Percentiles rank a stretch among this genome's conserved stretches.
Evolutionary conservation across 2,329 filamentous ascomycete species (phyloP).

Genomic region (Penicillium sp.): DNA sequence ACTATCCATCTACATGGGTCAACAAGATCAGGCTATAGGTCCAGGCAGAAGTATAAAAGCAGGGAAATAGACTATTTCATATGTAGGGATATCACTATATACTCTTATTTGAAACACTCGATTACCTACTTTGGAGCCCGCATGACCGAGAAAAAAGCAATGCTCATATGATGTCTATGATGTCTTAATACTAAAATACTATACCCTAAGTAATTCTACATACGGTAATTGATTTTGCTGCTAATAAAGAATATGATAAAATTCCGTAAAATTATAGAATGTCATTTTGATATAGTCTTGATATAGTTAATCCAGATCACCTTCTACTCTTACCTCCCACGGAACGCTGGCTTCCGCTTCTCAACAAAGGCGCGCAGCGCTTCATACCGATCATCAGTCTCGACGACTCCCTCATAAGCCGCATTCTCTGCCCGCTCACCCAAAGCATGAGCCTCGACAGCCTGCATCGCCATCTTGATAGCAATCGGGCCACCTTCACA

Average conservation of each 20-base stretch:
- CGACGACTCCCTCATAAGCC: slow-evolving; percentile 80
- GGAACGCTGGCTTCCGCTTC: slow-evolving; percentile 70
- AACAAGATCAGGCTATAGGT: too few relatives aligned
- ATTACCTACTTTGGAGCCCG: not conserved
- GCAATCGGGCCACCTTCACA: slow-evolving; percentile 87
- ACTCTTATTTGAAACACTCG: not conserved
- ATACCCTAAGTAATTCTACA: not conserved
- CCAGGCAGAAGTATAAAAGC: not conserved
- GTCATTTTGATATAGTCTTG: not conserved
- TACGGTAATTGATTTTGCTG: not conserved
- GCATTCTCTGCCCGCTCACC: slow-evolving; percentile 77
- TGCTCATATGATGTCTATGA: not conserved
- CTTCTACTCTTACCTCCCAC: slow-evolving; percentile 46
- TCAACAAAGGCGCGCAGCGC: slow-evolving; percentile 81
- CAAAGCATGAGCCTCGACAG: slow-evolving; percentile 65
- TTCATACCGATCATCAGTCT: slow-evolving; percentile 82
- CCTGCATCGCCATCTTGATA: slow-evolving; percentile 72
- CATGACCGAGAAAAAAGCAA: not conserved
- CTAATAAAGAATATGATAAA: not conserved
- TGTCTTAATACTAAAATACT: not conserved
- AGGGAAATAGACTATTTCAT: too few relatives aligned
- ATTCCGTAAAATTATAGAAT: not conserved
- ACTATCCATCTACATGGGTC: too few relatives aligned
- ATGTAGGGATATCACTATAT: not conserved
- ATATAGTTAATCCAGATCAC: not conserved